Evolutionary conservation across 2,329 filamentous ascomycete species (phyloP), one percentile per base, ranked within the genome.

Genomic region (Trichoderma brevicompactum): DNA sequence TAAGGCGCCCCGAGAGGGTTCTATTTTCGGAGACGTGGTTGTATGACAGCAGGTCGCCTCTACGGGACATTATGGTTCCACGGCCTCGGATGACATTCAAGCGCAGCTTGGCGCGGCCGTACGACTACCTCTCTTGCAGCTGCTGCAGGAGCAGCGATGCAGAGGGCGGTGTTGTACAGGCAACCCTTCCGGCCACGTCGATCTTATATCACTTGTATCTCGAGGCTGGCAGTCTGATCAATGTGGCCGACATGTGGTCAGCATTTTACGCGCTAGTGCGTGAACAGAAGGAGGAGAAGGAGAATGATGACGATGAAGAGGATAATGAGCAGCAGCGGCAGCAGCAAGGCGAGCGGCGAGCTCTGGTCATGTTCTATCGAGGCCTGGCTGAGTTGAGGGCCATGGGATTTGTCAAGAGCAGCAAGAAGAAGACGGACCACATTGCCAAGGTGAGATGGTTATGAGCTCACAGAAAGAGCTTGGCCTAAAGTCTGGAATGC

Each of bases 341-440:
- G 13, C 72, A 70, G 10, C 76, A 72, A 10, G 80, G 83, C 54
- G 85, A 88, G 74, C 80, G 85, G 69, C 83, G 82, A 53, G 84
- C 83, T 7, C 82, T 92, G 78, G 87, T 92, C 48, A 79, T 91
- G 66, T 99, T 98, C 78, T 97, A 97, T 77, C 85, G 88, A 67
- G 91, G 87, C 5, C 77, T 98, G 68, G 92, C 94, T 0, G 95
- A 99, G 77, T 78, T 99, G 75, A 90, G 89, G 76, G 86, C 89
- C 62, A 82, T 99, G 72, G 95, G 95, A 7, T 90, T 97, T 78
- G 85, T 98, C 67, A 97, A 95, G 80, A 84, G 85, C 67, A 98
- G 90, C 73, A 91, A 90, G 78, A 97, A 94, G 82, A 97, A 96
- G 82, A 87, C 89, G 28, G 95, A 98, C 75, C 94, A 98, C 78